Evolutionary conservation across 768 basidiomycete species (phyloP), one percentile per base, ranked within the genome.

Genomic region (Leccinum subtestaceum): DNA sequence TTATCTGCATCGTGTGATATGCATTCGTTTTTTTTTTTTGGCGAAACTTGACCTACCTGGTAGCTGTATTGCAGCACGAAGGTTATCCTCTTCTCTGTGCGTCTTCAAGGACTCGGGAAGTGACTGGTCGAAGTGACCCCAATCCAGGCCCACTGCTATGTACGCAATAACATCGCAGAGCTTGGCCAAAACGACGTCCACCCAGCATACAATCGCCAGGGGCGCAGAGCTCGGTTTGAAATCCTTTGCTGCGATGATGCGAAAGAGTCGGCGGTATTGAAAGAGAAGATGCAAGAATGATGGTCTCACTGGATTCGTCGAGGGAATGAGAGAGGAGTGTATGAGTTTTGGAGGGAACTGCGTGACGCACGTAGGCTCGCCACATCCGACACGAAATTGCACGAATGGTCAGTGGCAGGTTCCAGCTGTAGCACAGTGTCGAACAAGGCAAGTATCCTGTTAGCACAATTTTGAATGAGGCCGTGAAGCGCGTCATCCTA

Each of bases 41-140:
- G 32, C 8, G 32, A 32, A 29, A 52, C 9, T 11, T 13, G 46
- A 56, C 65, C 60, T 70, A 86, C 89, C 79, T 59, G 90, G 89
- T n/a, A 92, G 73, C 62, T 91, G 88, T 23, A 80, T 73, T 5
- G 86, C 84, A 43, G 86, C 87, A 43, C 79, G 77, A 31, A 89
- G 67, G 56, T 71, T 73, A 58, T 85, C 81, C 17, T 83, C 77
- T 43, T 82, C 78, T 57, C 74, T 75, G 54, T 82, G 81, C n/a
- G 52, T 59, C 60, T 59, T 70, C 65, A 78, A 67, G 59, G 59
- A 77, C 57, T 68, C 68, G 57, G 60, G 60, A 40, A 68, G 63
- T 45, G 59, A 60, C 19, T 57, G 36, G 10, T 65, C 61, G 5
- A 59, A 54, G 21, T 57, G 53, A 29, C 50, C 47, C 31, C 43